Percentiles rank a stretch among this genome's conserved stretches.
Evolutionary conservation across 164 flowering plant species (phyloP).

Genomic region (Stephania japonica): DNA sequence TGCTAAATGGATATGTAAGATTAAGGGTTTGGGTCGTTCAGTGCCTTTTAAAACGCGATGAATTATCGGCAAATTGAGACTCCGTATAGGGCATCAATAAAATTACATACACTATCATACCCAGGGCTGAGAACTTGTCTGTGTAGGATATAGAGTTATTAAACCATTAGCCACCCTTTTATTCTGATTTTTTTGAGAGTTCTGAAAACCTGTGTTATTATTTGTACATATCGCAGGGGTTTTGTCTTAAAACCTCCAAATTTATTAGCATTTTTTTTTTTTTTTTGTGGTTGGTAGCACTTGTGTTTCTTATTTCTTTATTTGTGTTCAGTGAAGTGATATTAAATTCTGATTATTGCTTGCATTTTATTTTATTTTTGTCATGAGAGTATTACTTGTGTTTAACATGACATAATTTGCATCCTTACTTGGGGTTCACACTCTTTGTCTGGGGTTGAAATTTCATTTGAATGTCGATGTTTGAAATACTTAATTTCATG

Average conservation of each 20-base stretch:
- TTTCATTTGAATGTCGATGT: too few species aligned
- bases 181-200: background rate
- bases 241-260: background rate
- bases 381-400: too few species aligned
- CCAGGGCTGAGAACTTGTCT: conserved; percentile 1
- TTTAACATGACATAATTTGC: too few species aligned
- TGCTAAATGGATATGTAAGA: background rate
- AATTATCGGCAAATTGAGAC: background rate
- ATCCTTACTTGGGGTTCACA: too few species aligned
- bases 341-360: too few species aligned
- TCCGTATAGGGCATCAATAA: background rate
- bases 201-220: background rate
- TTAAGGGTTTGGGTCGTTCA: conserved; percentile 1
- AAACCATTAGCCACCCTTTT: background rate
- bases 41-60: background rate
- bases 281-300: background rate
- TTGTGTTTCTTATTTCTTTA: background rate
- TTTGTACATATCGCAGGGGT: background rate
- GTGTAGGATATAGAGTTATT: conserved; percentile 2
- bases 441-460: too few species aligned
- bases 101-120: background rate
- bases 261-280: background rate
- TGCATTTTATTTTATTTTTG: too few species aligned
- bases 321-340: too few species aligned
- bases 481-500: too few species aligned